These are phyloP conservation scores for Rubroboletus satanas DNA, from an alignment of 768 basidiomycete genomes.

Conservation along the genomic window DNA sequence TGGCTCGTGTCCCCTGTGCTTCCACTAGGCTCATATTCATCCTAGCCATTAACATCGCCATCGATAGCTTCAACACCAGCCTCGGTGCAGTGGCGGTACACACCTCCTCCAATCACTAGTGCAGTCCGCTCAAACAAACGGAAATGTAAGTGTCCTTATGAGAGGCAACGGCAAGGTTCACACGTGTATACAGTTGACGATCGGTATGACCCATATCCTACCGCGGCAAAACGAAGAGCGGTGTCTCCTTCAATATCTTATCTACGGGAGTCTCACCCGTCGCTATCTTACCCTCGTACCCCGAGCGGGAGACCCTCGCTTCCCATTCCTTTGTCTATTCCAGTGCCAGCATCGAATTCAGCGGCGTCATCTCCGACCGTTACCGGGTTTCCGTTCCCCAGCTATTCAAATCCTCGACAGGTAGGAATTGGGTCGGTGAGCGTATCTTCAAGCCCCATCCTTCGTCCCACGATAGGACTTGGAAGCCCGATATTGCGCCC, in stretches of 20 bases:
- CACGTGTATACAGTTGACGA: slow-evolving; percentile 58
- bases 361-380: slow-evolving; percentile 74
- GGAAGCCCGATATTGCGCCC: slow-evolving; percentile 76
- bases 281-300: slow-evolving; percentile 42
- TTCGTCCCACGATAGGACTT: slow-evolving; percentile 66
- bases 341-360: slow-evolving; percentile 55
- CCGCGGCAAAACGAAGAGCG: slow-evolving; percentile 72
- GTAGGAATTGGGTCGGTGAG: slow-evolving; percentile 42
- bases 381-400: slow-evolving; percentile 43
- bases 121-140: slow-evolving; percentile 78
- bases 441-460: slow-evolving; percentile 70
- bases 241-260: slow-evolving; percentile 76
- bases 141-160: slow-evolving; percentile 48
- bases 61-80: slow-evolving; percentile 52
- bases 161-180: slow-evolving; percentile 4
- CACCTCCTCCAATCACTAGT: slow-evolving; percentile 75
- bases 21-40: slow-evolving; percentile 16
- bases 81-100: slow-evolving; percentile 71
- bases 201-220: slow-evolving; percentile 81
- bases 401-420: slow-evolving; percentile 35
- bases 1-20: slow-evolving; percentile 26
- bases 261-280: slow-evolving; percentile 57
- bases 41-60: slow-evolving; percentile 57
- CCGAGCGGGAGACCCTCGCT: slow-evolving; percentile 60
- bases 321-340: slow-evolving; percentile 61